These are phyloP conservation scores for Penicillium janthinellum DNA, from an alignment of 2,329 filamentous ascomycete species.

Conservation along the genomic window DNA sequence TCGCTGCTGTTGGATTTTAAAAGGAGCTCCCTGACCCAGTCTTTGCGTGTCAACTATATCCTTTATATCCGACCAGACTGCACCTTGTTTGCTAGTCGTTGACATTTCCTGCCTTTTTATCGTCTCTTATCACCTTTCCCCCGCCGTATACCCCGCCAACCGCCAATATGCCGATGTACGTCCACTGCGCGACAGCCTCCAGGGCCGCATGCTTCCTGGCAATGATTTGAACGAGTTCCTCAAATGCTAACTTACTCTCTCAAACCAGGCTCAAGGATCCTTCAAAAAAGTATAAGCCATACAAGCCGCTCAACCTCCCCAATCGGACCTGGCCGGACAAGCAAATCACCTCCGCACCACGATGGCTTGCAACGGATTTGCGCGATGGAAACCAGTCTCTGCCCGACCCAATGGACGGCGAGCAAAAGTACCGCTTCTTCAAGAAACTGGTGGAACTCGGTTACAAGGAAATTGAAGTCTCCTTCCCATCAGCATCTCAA, in stretches of 20 bases:
- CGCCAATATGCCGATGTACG: constrained; percentile 43
- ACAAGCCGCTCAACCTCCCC: constrained; percentile 51
- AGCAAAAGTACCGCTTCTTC: constrained; percentile 95
- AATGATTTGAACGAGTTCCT: neutral
- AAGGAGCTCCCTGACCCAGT: neutral
- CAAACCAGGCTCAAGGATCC: constrained; percentile 50
- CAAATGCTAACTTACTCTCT: constrained; percentile 11
- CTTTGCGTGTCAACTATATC: neutral
- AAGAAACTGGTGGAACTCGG: constrained; percentile 89
- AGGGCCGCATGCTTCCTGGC: neutral
- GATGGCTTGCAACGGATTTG: constrained; percentile 88
- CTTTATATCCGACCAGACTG: constrained; percentile 7
- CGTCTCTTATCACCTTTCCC: constrained; percentile 24
- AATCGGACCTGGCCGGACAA: constrained; percentile 75
- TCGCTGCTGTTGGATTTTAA: constrained; percentile 6
- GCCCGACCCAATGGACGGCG: constrained; percentile 91
- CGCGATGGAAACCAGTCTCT: constrained; percentile 94
- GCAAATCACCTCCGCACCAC: constrained; percentile 77
- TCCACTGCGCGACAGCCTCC: neutral
- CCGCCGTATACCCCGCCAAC: constrained; percentile 28
- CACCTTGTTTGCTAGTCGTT: constrained; percentile 6
- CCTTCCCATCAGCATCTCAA: constrained; percentile 90
- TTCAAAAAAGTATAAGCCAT: constrained; percentile 52
- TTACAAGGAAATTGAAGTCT: constrained; percentile 97
- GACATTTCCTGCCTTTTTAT: constrained; percentile 12